Base-by-base conservation (phyloP, 2,329 filamentous ascomycete genomes). In the Ceratocystis variospora region DNA sequence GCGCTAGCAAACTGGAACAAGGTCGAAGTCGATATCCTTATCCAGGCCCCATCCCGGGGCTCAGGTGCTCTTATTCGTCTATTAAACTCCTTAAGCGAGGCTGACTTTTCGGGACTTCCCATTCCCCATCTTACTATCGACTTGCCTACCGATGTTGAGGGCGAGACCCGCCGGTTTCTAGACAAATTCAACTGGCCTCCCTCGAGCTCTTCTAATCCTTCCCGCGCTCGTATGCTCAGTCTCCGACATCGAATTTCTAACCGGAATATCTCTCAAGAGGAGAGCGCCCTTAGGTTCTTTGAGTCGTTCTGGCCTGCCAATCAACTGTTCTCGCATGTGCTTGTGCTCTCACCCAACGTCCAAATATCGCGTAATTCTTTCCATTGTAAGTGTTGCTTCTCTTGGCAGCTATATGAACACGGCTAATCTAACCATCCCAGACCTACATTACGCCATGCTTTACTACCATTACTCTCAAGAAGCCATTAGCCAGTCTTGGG, bases 231-330 rank as follows among this genome's bases (percentile, higher is more conserved):
- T 62, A 79, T 80, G 73, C 76, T 96, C 17, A 87, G 85, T 0
- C 76, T 97, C 19, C 85, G 88, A 31, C 90, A 89, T 69, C 87
- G 90, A 37, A 86, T 96, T 55, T 78, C 83, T 10, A 79, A 79
- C 46, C 77, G 81, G 61, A 79, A 78, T 61, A 72, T 87, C 69
- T 84, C 79, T 5, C 80, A 88, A 55, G 84, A 88, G 69, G 87
- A 92, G 70, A 86, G 87, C 66, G 86, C 90, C 0, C 79, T 87
- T 17, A 85, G 87, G 28, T 89, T 93, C 67, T 77, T 96, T 4
- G 92, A 97, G 76, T 88, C 89, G 0, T 96, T 96, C 74, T 97
- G 91, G 80, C 92, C 94, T 1, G 76, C 79, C 2, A 79, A 84
- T 67, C 79, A 84, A 4, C 73, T 75, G 1, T 76, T 83, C 64